phyloP scores from a whole-genome alignment of 305 asterid genomes.

The Fraxinus floribunda region DNA sequence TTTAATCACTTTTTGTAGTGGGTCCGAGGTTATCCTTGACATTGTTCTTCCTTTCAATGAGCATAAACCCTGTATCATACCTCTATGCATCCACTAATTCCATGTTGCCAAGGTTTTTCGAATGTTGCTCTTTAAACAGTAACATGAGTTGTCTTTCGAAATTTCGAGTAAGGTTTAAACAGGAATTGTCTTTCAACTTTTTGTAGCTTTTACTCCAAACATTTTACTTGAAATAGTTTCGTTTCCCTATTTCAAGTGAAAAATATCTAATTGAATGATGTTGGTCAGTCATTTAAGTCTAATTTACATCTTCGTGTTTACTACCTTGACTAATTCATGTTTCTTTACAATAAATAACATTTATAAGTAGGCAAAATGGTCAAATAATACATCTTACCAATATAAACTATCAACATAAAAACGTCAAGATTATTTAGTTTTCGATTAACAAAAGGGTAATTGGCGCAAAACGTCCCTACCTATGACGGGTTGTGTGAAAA shows the following conservation, averaged over 20 bases:
- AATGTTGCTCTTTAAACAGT: not conserved
- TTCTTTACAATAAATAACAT: too few relatives aligned
- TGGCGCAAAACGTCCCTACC: too few relatives aligned
- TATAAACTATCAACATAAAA: not conserved
- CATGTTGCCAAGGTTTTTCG: not conserved
- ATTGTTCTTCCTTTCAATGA: not conserved
- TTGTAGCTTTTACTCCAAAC: not conserved
- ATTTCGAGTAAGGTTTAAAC: not conserved
- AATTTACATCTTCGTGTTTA: too few relatives aligned
- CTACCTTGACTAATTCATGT: too few relatives aligned
- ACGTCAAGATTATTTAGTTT: not conserved
- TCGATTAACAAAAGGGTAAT: not conserved
- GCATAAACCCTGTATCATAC: not conserved
- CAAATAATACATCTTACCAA: too few relatives aligned
- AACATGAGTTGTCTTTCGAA: too few relatives aligned
- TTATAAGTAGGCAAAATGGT: not conserved
- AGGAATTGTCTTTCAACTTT: not conserved
- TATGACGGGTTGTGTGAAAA: too few relatives aligned
- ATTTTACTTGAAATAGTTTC: not conserved
- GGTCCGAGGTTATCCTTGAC: not conserved
- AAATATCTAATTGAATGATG: too few relatives aligned
- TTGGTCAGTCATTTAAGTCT: too few relatives aligned
- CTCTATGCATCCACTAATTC: too few relatives aligned
- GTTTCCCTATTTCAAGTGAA: too few relatives aligned
- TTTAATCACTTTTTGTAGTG: not conserved